Conservation (phyloP, 2,329 filamentous ascomycete species). For the Cytospora leucostoma region DNA sequence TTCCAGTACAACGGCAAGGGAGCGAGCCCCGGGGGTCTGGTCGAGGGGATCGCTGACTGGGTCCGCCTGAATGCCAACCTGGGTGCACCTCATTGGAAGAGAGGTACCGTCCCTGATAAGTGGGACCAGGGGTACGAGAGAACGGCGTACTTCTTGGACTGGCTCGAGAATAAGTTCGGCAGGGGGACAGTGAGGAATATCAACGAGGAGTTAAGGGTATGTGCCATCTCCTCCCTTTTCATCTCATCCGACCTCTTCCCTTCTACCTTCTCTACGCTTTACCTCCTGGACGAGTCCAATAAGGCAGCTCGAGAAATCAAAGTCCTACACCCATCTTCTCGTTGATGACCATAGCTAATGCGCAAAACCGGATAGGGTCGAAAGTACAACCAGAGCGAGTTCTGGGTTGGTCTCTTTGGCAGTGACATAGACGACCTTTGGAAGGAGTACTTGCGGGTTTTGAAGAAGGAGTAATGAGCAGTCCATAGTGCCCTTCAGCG, state of each 20-base stretch:
- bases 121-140: slow-evolving; percentile 92
- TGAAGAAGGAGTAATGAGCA: slow-evolving; percentile 30
- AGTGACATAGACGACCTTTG: slow-evolving; percentile 69
- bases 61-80: slow-evolving; percentile 75
- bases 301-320: not conserved
- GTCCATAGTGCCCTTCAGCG: not conserved
- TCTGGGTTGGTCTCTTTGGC: slow-evolving; percentile 72
- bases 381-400: slow-evolving; percentile 63
- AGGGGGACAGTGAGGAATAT: slow-evolving; percentile 61
- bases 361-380: not conserved
- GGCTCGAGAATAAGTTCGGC: slow-evolving; percentile 70
- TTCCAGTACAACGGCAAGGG: slow-evolving; percentile 75
- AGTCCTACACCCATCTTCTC: too few species aligned
- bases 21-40: slow-evolving; percentile 70
- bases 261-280: not conserved
- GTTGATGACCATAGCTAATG: not conserved
- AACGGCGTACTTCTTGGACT: slow-evolving; percentile 89
- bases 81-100: slow-evolving; percentile 81
- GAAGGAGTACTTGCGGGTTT: slow-evolving; percentile 63
- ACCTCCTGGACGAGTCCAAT: not conserved
- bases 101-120: slow-evolving; percentile 49
- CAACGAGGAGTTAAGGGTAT: slow-evolving; percentile 65
- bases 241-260: not conserved
- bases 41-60: slow-evolving; percentile 93
- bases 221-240: slow-evolving; percentile 31